Evolutionary conservation across 2,329 filamentous ascomycete species (phyloP), one percentile per base, ranked within the genome.

Genomic region (Ophiostoma quercus): DNA sequence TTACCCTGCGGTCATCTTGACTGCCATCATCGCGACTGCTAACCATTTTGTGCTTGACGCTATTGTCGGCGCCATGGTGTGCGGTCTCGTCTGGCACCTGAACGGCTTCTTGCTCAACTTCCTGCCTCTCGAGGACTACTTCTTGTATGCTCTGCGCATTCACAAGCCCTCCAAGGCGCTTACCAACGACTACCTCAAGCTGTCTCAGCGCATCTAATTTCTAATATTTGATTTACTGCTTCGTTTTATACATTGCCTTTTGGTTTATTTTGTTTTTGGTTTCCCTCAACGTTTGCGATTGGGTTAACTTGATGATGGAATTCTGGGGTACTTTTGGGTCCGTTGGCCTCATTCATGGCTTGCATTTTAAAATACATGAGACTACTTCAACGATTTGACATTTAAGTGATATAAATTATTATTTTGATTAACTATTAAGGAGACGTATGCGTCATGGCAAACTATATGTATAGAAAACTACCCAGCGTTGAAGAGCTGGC

Each of bases 21-120:
- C 85, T 9, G 89, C 88, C 34, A 91, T 92, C 73, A 82, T 91
- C 32, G 86, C 89, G 2, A 91, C 89, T 0, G 89, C 89, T 65
- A 92, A 92, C 76, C 89, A 92, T 77, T 90, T 91, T 76, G 83
- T 91, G 66, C 83, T 92, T 7, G 90, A 92, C 76, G 89, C 90
- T 0, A 84, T 91, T 1, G 90, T 88, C 0, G 90, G 89, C 16
- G 86, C 88, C 6, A 75, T 85, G 41, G 88, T 92, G 2, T 91
- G 89, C 74, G 81, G 80, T 2, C 73, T 90, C 5, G 88, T 88
- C 0, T 92, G 89, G 89, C 78, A 84, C 70, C 77, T 78, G 66
- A 86, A 85, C 74, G 77, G 77, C 39, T 74, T 84, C 19, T 76
- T 92, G 69, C 78, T 90, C 69, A 91, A 91, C 76, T 77, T 91